A percentile compares a stretch with the other conserved stretches of the same genome.
These are phyloP conservation scores for Trametes cubensis DNA, from an alignment of 768 basidiomycete genomes.

Conservation along the genomic window DNA sequence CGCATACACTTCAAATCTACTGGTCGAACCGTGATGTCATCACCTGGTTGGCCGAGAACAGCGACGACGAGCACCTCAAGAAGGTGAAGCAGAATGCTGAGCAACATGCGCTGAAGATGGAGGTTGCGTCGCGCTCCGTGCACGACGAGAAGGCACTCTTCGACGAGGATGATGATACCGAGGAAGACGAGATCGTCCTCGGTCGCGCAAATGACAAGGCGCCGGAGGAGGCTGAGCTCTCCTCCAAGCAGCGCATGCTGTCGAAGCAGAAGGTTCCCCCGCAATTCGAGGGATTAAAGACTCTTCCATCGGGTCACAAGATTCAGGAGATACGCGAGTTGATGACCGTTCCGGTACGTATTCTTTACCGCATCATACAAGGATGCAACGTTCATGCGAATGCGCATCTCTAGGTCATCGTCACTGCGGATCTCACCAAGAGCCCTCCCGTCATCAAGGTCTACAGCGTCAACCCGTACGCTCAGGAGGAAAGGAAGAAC, in stretches of 20 bases:
- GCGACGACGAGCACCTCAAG: conserved; percentile 93
- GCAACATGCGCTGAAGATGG: conserved; percentile 90
- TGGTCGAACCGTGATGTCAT: conserved; percentile 97
- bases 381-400: background rate
- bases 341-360: conserved; percentile 87
- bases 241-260: conserved; percentile 72
- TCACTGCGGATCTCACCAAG: conserved; percentile 94
- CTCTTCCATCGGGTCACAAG: conserved; percentile 78
- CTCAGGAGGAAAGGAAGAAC: conserved; percentile 51
- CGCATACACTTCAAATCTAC: conserved; percentile 89
- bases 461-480: conserved; percentile 92
- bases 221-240: conserved; percentile 51
- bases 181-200: conserved; percentile 80
- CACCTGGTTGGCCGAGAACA: conserved; percentile 91
- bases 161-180: conserved; percentile 80
- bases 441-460: conserved; percentile 97
- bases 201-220: conserved; percentile 53
- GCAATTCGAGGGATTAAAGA: conserved; percentile 81
- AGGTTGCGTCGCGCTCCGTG: conserved; percentile 80
- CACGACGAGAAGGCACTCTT: conserved; percentile 88
- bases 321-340: conserved; percentile 94
- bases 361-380: conserved; percentile 6
- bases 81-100: conserved; percentile 93
- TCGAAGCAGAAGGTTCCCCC: conserved; percentile 78
- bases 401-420: conserved; percentile 69